Conservation (phyloP, 2,329 filamentous ascomycete genomes). For the Annulohypoxylon truncatum region DNA sequence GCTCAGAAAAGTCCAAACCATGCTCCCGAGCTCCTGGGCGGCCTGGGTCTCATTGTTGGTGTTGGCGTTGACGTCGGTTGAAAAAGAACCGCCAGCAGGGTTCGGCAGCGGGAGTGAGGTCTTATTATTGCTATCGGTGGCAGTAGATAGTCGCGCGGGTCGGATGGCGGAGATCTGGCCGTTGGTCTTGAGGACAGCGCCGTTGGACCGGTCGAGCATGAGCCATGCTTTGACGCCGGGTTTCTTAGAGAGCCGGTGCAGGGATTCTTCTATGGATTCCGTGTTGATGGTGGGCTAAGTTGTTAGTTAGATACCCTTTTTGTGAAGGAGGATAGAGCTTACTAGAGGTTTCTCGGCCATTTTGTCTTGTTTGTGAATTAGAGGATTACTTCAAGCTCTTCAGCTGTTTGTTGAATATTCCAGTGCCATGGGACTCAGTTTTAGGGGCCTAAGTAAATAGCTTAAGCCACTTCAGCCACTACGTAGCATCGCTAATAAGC, state of each 20-base stretch:
- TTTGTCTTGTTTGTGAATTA: background rate
- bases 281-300: slow-evolving; percentile 57
- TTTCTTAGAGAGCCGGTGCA: slow-evolving; percentile 79
- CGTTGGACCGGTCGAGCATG: slow-evolving; percentile 76
- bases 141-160: slow-evolving; percentile 52
- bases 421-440: background rate
- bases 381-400: background rate
- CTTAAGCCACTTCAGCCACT: slow-evolving; percentile 42
- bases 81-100: slow-evolving; percentile 55
- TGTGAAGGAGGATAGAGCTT: slow-evolving; percentile 11
- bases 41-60: slow-evolving; percentile 65
- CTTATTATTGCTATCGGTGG: slow-evolving; percentile 10
- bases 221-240: slow-evolving; percentile 82
- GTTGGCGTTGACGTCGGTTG: slow-evolving; percentile 56
- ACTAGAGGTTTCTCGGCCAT: slow-evolving; percentile 49
- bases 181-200: slow-evolving; percentile 79
- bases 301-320: slow-evolving; percentile 4
- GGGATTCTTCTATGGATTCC: slow-evolving; percentile 72
- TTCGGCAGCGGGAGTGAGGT: slow-evolving; percentile 44
- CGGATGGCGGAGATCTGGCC: slow-evolving; percentile 73
- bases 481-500: background rate
- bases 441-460: slow-evolving; percentile 20
- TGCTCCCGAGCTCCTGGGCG: slow-evolving; percentile 77
- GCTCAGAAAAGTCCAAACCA: slow-evolving; percentile 82
- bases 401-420: background rate